These are phyloP conservation scores for Lachancea dasiensis DNA, from an alignment of 805 yeast genomes.

Conservation along the genomic window DNA sequence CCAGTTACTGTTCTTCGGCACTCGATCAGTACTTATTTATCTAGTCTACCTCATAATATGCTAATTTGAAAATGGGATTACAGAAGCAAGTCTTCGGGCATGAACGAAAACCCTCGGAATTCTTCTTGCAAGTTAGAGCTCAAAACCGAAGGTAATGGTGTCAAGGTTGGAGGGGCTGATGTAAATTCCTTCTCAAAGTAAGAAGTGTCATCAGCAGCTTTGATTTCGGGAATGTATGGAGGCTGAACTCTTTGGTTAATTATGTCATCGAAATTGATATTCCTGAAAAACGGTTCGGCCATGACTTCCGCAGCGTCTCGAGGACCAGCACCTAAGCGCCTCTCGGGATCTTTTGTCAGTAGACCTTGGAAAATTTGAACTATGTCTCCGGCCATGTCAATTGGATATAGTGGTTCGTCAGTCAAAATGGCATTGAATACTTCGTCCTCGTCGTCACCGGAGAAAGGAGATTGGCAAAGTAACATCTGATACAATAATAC, in stretches of 20 bases:
- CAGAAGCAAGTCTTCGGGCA: constrained; percentile 50
- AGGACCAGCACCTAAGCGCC: constrained; percentile 81
- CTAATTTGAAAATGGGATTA: too few species aligned
- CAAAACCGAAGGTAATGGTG: constrained; percentile 87
- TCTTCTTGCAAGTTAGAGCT: constrained; percentile 89
- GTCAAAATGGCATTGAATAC: constrained; percentile 93
- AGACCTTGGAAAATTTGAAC: constrained; percentile 90
- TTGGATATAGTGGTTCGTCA: constrained; percentile 95
- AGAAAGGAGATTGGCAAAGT: constrained; percentile 92
- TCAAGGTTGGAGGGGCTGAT: constrained; percentile 85
- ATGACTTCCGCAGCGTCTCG: constrained; percentile 89
- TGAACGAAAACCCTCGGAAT: constrained; percentile 93
- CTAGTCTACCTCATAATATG: too few species aligned
- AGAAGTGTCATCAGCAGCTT: constrained; percentile 82
- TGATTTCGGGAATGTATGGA: constrained; percentile 84
- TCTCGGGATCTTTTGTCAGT: constrained; percentile 79
- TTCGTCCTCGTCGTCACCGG: constrained; percentile 96
- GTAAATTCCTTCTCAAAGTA: constrained; percentile 95
- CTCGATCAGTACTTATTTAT: too few species aligned
- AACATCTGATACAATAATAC: constrained; percentile 94
- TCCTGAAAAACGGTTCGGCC: constrained; percentile 91
- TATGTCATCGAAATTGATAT: constrained; percentile 86
- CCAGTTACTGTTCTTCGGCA: too few species aligned
- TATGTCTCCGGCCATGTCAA: constrained; percentile 95
- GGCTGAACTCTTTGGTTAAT: constrained; percentile 66